phyloP scores from a whole-genome alignment of 805 yeast genomes.

The Suhomyces vadensis region DNA sequence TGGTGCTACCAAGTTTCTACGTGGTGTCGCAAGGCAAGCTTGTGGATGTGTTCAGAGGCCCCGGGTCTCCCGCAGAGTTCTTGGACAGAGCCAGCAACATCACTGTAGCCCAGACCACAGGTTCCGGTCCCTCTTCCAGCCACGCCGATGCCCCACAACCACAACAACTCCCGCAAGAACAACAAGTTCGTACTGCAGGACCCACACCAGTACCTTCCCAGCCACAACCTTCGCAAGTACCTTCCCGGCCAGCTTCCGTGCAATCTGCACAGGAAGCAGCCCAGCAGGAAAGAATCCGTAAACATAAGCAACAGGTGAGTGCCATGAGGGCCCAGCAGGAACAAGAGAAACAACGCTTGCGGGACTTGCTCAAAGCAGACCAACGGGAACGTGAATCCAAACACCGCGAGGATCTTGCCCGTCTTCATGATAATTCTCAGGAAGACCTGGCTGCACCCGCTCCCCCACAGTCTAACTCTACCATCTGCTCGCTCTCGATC shows the following conservation, averaged over 20 bases:
- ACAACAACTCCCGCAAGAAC: not conserved
- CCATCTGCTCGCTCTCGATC: slow-evolving; percentile 50
- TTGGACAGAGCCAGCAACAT: slow-evolving; percentile 15
- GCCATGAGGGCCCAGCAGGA: slow-evolving; percentile 38
- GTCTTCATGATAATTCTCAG: slow-evolving; percentile 15
- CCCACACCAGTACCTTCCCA: not conserved
- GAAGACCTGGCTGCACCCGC: slow-evolving; percentile 13
- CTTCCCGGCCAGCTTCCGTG: too few species aligned
- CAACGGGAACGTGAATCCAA: slow-evolving; percentile 43
- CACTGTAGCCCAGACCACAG: not conserved
- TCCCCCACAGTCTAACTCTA: slow-evolving; percentile 15
- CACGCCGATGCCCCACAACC: not conserved
- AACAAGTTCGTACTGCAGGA: too few species aligned
- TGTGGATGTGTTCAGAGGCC: slow-evolving; percentile 42
- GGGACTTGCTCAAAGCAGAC: slow-evolving; percentile 54
- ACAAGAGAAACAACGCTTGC: slow-evolving; percentile 57
- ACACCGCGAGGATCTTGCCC: slow-evolving; percentile 9
- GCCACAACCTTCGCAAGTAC: not conserved
- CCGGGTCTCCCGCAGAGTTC: slow-evolving; percentile 26
- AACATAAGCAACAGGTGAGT: slow-evolving; percentile 6
- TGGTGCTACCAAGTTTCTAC: slow-evolving; percentile 56
- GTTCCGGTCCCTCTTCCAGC: not conserved
- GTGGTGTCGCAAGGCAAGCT: slow-evolving; percentile 52
- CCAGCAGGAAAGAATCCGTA: slow-evolving; percentile 5
- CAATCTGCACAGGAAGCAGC: too few species aligned